A percentile compares a stretch with the other conserved stretches of the same genome.
phyloP scores from a whole-genome alignment of 192 early-diverging fungal species.

The Linnemannia exigua region DNA sequence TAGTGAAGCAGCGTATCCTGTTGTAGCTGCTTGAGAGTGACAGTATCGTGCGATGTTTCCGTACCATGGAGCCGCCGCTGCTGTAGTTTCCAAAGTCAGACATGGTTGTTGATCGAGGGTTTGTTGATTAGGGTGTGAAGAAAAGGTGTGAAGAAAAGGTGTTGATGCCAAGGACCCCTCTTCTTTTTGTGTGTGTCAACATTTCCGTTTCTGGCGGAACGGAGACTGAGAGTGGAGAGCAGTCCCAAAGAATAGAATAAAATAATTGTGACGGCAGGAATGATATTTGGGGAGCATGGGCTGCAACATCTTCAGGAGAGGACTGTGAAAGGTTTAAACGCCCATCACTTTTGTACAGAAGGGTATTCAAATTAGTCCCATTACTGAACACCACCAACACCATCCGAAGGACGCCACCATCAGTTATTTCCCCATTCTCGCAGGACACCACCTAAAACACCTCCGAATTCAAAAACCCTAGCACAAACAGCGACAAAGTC shows the following conservation, averaged over 20 bases:
- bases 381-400: background rate
- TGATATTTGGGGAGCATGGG: background rate
- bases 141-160: background rate
- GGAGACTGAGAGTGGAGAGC: background rate
- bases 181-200: background rate
- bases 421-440: background rate
- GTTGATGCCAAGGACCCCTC: background rate
- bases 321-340: background rate
- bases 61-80: constrained; percentile 31
- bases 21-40: background rate
- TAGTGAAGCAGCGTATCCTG: background rate
- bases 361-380: background rate
- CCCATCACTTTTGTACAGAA: background rate
- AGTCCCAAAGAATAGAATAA: too few species aligned
- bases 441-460: background rate
- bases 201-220: constrained; percentile 8
- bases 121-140: background rate
- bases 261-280: background rate
- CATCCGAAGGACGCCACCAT: background rate
- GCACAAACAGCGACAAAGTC: background rate
- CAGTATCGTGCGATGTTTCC: background rate
- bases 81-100: constrained; percentile 40
- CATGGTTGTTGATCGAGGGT: constrained; percentile 10
- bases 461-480: too few species aligned
- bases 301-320: background rate